Evolutionary conservation across 345 rosid species (phyloP).

Genomic region (Eucalyptus rudis): DNA sequence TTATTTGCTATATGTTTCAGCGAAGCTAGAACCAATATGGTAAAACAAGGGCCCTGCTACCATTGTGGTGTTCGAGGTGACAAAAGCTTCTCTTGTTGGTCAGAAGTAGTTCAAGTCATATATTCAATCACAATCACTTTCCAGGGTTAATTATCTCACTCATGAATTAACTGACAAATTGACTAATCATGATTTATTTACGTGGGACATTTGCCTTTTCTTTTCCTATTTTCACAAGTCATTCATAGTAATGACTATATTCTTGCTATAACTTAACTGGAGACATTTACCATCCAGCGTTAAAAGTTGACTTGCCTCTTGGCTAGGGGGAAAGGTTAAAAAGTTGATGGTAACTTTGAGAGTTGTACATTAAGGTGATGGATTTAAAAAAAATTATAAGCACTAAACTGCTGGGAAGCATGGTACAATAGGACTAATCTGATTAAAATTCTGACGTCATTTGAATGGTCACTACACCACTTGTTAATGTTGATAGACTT

Average conservation of each 20-base stretch:
- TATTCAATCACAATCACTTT: not conserved
- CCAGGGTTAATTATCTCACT: not conserved
- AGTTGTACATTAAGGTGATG: not conserved
- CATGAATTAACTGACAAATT: not conserved
- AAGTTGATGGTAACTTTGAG: not conserved
- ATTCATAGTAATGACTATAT: not conserved
- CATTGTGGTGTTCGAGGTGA: constrained; percentile 5
- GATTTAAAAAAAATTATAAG: not conserved
- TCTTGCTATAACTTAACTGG: not conserved
- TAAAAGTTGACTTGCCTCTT: not conserved
- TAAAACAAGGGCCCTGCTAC: constrained; percentile 1
- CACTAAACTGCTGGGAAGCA: not conserved
- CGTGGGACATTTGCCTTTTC: not conserved
- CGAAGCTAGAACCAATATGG: not conserved
- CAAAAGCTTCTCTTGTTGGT: not conserved
- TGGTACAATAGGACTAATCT: not conserved
- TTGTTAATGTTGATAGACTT: not conserved
- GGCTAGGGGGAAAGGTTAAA: not conserved
- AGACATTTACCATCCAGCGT: not conserved
- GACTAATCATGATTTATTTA: not conserved
- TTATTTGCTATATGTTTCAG: not conserved
- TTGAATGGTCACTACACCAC: not conserved
- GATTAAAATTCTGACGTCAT: not conserved
- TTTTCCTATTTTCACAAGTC: not conserved
- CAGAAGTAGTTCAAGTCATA: not conserved